Conservation (phyloP, 1,284 basidiomycete genomes). For the Marasmius sp. region DNA sequence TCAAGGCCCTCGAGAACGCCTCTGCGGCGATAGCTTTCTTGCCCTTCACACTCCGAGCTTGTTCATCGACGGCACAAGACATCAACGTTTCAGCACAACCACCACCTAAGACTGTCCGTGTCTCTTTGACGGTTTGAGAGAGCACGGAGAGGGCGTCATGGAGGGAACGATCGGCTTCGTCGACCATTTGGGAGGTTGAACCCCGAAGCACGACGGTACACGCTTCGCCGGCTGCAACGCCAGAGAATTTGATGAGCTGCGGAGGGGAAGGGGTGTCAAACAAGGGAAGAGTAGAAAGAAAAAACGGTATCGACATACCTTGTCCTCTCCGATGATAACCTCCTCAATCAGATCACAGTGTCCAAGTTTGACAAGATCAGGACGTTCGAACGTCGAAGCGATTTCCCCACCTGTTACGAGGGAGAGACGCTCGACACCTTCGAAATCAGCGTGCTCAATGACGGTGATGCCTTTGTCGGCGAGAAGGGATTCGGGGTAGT, state of each 20-base stretch:
- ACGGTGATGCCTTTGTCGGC: slow-evolving; percentile 94
- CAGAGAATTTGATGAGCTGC: slow-evolving; percentile 98
- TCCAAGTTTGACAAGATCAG: slow-evolving; percentile 93
- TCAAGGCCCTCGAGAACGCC: slow-evolving; percentile 84
- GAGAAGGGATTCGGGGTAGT: slow-evolving; percentile 95
- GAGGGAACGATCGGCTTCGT: slow-evolving; percentile 96
- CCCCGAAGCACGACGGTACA: slow-evolving; percentile 98
- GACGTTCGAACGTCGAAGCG: slow-evolving; percentile 91
- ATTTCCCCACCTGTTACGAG: slow-evolving; percentile 99
- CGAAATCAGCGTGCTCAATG: slow-evolving; percentile 96
- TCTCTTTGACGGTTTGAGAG: slow-evolving; percentile 98
- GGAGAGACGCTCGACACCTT: slow-evolving; percentile 95
- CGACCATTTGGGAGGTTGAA: slow-evolving; percentile 97
- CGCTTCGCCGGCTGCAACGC: slow-evolving; percentile 97
- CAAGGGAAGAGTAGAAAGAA: background rate
- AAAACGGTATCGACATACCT: slow-evolving; percentile 50
- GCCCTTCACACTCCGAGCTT: slow-evolving; percentile 81
- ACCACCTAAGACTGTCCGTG: slow-evolving; percentile 90
- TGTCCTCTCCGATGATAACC: slow-evolving; percentile 99
- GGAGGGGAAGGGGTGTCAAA: background rate
- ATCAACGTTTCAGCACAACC: slow-evolving; percentile 99
- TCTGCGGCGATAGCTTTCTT: slow-evolving; percentile 97
- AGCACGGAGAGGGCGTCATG: slow-evolving; percentile 98
- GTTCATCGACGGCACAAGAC: slow-evolving; percentile 93
- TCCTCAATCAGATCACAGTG: slow-evolving; percentile 96